phyloP scores from a whole-genome alignment of 2,329 filamentous ascomycete species.

The Trichoderma aggressivum region DNA sequence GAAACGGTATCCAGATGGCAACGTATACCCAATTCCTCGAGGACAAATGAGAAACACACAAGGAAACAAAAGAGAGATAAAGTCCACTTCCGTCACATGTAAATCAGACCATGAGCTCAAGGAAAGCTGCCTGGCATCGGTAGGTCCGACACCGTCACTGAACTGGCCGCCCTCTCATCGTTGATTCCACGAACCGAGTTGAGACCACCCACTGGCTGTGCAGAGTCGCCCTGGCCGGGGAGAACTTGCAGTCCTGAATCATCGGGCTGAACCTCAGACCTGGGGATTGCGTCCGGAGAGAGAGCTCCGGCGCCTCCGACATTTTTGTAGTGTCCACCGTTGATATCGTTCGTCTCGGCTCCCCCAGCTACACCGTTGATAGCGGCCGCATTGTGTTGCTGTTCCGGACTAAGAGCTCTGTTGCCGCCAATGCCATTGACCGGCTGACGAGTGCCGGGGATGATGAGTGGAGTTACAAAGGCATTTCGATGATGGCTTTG shows the following conservation, averaged over 20 bases:
- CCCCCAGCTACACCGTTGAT: background rate
- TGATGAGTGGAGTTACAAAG: background rate
- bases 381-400: background rate
- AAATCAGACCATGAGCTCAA: constrained; percentile 40
- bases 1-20: constrained; percentile 1
- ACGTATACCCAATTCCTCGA: background rate
- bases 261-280: constrained; percentile 26
- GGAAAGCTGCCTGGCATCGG: constrained; percentile 69
- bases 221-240: constrained; percentile 17
- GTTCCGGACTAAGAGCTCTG: background rate
- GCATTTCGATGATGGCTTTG: constrained; percentile 20
- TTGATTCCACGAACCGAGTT: background rate
- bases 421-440: background rate
- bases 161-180: constrained; percentile 38
- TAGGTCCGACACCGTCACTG: constrained; percentile 59
- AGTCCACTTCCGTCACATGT: constrained; percentile 13
- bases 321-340: constrained; percentile 21
- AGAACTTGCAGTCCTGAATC: constrained; percentile 17
- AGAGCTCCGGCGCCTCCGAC: constrained; percentile 14
- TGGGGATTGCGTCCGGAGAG: constrained; percentile 20
- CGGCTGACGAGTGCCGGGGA: constrained; percentile 3
- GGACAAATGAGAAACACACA: background rate
- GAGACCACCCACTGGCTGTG: constrained; percentile 3
- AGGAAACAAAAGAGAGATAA: constrained; percentile 7
- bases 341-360: background rate